Evolutionary conservation across 768 basidiomycete genomes (phyloP), one percentile per base, ranked within the genome.

Genomic region (Cyclocybe cylindracea): DNA sequence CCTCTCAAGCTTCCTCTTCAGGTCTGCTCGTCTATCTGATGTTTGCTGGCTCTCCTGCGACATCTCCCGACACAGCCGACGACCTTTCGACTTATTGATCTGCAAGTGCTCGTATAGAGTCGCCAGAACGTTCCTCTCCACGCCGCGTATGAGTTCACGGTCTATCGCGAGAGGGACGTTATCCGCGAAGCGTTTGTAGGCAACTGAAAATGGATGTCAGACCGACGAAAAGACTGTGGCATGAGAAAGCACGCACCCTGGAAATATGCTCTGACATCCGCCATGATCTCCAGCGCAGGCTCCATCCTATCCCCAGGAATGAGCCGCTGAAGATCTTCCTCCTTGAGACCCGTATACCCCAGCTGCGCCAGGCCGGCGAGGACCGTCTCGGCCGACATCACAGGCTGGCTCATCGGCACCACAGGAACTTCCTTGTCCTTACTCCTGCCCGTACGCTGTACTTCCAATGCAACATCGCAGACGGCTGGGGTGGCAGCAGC

Each of bases 181-280:
- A 57, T 85, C 84, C 2, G 70, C 70, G 52, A 84, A 77, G 5
- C 83, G 74, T 62, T 84, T 83, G 62, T 78, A 83, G 0, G 79
- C 78, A 9, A 84, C 83, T 86, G 50, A 3, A 55, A 39, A 40
- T 49, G 54, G 42, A 56, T 24, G 31, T 29, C 10, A 7, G 29
- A 31, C 6, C 40, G 9, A 37, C 10, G 13, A 44, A 32, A 43
- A 13, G 24, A 2, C 7, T 10, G 34, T 31, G 2, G 10, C 16
- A 6, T 2, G 3, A 18, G 19, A 2, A 43, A 11, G 2, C 10
- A 39, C 19, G 5, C 29, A 85, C 88, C 86, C 73, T 88, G 84
- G 65, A 88, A 88, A 56, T 88, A 88, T 0, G 83, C 86, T 3
- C 84, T 73, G 2, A 87, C 84, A 49, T 82, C 77, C 0, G 84